Evolutionary conservation across 768 basidiomycete species (phyloP).

Genomic region (Glaciozyma martinii): DNA sequence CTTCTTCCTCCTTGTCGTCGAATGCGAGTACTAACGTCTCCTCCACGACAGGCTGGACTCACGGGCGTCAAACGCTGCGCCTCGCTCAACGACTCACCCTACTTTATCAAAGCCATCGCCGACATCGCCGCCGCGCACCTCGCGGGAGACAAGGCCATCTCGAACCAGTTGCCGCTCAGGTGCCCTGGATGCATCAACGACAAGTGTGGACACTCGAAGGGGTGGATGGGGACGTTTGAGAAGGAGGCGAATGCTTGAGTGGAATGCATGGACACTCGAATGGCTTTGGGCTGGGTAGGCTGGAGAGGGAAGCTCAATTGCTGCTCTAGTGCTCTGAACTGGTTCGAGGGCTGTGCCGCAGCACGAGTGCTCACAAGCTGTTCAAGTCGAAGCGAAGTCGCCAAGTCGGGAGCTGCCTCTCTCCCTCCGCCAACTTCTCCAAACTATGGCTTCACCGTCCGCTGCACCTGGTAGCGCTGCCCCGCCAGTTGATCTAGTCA

Average conservation of each 20-base stretch:
- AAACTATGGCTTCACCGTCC: too few relatives aligned
- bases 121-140: conserved; percentile 80
- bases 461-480: not conserved
- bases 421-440: too few relatives aligned
- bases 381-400: too few relatives aligned
- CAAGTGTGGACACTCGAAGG: conserved; percentile 77
- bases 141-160: conserved; percentile 2
- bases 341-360: too few relatives aligned
- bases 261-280: not conserved
- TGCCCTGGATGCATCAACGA: conserved; percentile 91
- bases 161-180: conserved; percentile 66
- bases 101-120: conserved; percentile 88
- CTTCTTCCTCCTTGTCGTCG: not conserved
- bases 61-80: conserved; percentile 72
- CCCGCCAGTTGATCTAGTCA: not conserved
- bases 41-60: conserved; percentile 62
- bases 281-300: not conserved
- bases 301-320: too few relatives aligned
- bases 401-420: too few relatives aligned
- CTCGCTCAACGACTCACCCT: conserved; percentile 88
- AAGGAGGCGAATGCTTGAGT: not conserved
- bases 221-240: conserved; percentile 55
- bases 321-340: too few relatives aligned
- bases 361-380: too few relatives aligned
- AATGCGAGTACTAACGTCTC: conserved; percentile 1